Evolutionary conservation across 2,329 filamentous ascomycete species (phyloP), one percentile per base, ranked within the genome.

Genomic region (Zasmidium angulare): DNA sequence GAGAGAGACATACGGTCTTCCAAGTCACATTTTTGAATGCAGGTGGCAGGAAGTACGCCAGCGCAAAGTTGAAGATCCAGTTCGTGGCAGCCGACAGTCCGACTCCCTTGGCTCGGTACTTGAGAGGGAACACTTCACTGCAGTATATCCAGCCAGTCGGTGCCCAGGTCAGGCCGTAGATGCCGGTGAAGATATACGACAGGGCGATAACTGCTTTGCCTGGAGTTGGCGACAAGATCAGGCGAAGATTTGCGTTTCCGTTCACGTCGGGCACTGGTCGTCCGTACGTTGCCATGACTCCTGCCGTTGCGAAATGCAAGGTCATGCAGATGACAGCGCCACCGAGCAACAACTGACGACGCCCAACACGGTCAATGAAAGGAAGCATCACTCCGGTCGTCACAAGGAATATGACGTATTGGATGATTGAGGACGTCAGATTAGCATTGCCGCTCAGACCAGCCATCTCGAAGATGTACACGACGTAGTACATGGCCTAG

Each of bases 61-160:
- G 75, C 0, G 83, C 83, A 65, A 85, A 60, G 50, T 59, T 63
- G 55, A 61, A 63, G 24, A 57, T 58, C 56, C 23, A 79, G 66
- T 84, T 85, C 10, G 79, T 79, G 12, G 83, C 75, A 2, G 83
- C 79, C 0, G 83, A 78, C 46, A 86, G 74, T 46, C 80, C 79
- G 79, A 86, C 86, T 29, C 84, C 84, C 1, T 78, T 82, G 1
- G 84, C 84, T 46, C 84, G 80, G 1, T 83, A 86, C 61, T 84
- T 82, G 2, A 86, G 76, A 0, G 83, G 84, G 81, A 83, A 86
- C 2, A 86, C 82, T 70, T 89, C 86, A 14, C 83, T 82, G 0
- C 83, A 82, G 65, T 89, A 88, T 50, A 87, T 81, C 85, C 86
- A 88, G 53, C 82, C 84, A 2, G 86, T 82, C 0, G 86, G 85